Evolutionary conservation across 495 filamentous ascomycete genomes (phyloP), one percentile per base, ranked within the genome.

Genomic region (Penicillium antarcticum): DNA sequence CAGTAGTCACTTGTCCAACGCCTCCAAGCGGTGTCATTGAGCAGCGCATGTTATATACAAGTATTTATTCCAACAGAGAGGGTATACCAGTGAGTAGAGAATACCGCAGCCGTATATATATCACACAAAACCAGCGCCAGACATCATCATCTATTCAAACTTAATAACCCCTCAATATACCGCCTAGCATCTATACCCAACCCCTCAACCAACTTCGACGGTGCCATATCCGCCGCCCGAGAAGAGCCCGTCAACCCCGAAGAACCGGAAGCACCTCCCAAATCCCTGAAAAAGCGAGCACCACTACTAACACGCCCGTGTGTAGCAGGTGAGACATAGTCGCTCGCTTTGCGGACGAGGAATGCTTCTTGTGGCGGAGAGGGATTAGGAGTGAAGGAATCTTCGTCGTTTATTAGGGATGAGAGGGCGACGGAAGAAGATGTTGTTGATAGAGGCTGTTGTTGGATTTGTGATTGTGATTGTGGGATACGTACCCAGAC

Each of bases 91-190:
- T 3, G 21, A 23, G 21, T 5, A 1, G 21, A 23, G 21, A 3
- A 23, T 23, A 23, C 21, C 6, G 21, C 6, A 23, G 4, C 4
- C 21, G 6, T 23, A 5, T 23, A 23, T 23, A 23, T 23, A 23
- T 23, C 21, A 5, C 21, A 29, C 7, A 29, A 29, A 29, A 29
- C 26, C 26, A 29, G 26, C 23, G 10, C 12, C 21, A 3, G 21
- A 18, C 14, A 19, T 77, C 7, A 29, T 8, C 24, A 29, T 23
- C 21, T 72, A 67, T 87, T 87, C 66, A 95, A 66, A 61, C 81
- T 90, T 55, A 96, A 69, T 48, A 96, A 65, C 11, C 82, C 85
- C 60, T 95, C 91, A 52, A 96, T 87, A 72, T 96, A 96, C 60
- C 81, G 80, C 66, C 85, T 78, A 35, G 91, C 88, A 80, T 96